Evolutionary conservation across 1,139 yeast species (phyloP).

Genomic region (Yamadazyma triangularis): DNA sequence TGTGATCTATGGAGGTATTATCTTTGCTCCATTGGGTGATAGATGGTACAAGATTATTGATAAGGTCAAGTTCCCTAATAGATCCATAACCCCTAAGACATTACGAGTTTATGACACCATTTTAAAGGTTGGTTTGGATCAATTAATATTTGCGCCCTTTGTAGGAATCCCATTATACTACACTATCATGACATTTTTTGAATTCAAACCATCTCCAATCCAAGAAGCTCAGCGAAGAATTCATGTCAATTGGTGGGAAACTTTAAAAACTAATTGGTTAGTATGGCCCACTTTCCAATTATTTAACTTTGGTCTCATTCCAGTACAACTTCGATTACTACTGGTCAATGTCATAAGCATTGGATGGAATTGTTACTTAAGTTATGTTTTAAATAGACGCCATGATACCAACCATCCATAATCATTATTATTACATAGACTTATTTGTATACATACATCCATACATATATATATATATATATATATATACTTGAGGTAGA

Average conservation of each 20-base stretch:
- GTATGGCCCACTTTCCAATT: conserved; percentile 87
- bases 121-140: conserved; percentile 64
- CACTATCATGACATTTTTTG: conserved; percentile 62
- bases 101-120: conserved; percentile 22
- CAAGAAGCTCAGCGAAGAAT: conserved; percentile 36
- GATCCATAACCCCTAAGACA: background rate
- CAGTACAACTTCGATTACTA: conserved; percentile 62
- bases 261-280: conserved; percentile 68
- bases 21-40: conserved; percentile 42
- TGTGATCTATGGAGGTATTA: conserved; percentile 29
- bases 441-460: too few species aligned
- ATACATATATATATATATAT: too few species aligned
- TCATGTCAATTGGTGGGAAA: conserved; percentile 50
- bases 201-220: conserved; percentile 24
- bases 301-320: conserved; percentile 66
- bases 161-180: conserved; percentile 66
- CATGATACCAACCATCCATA: too few species aligned
- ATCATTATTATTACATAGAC: too few species aligned
- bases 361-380: conserved; percentile 81
- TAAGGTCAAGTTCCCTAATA: conserved; percentile 12
- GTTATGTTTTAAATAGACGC: conserved; percentile 19
- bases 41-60: conserved; percentile 36
- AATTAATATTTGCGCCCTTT: conserved; percentile 70
- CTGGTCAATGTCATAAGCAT: conserved; percentile 70
- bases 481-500: too few species aligned